These are phyloP conservation scores for Thraustochytrium sp. DNA, from an alignment of 352 stramenopile species.

Conservation along the genomic window DNA sequence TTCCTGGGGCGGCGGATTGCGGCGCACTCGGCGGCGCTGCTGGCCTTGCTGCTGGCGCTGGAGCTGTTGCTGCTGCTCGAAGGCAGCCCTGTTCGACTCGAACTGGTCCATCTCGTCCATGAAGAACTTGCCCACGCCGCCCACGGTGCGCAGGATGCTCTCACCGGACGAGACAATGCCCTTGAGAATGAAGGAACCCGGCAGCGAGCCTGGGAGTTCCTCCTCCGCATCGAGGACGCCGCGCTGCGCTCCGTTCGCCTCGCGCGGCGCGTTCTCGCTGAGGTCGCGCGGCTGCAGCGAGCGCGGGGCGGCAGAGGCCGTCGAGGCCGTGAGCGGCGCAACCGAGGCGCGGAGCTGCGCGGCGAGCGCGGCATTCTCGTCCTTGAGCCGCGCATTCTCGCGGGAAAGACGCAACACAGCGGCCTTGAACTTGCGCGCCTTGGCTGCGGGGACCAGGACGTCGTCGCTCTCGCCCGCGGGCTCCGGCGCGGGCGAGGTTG, in stretches of 20 bases:
- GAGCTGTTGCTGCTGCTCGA: neutral
- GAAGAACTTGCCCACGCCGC: constrained; percentile 7
- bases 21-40: no score
- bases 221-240: no score
- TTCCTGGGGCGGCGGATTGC: no score
- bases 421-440: neutral
- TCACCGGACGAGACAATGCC: constrained; percentile 13
- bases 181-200: neutral
- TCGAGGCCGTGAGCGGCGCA: neutral
- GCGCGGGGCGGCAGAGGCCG: no score
- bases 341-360: neutral
- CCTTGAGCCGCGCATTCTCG: neutral
- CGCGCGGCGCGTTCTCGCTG: no score
- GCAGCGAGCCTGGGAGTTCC: no score
- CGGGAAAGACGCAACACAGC: neutral
- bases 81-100: neutral
- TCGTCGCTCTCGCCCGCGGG: no score
- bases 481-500: no score
- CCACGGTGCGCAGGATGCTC: neutral
- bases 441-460: neutral
- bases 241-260: no score
- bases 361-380: neutral
- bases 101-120: constrained; percentile 11
- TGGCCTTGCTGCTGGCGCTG: no score
- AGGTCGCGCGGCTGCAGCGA: no score